These are phyloP conservation scores for Metschnikowia corniflorae DNA, from an alignment of 805 yeast species.

Conservation along the genomic window DNA sequence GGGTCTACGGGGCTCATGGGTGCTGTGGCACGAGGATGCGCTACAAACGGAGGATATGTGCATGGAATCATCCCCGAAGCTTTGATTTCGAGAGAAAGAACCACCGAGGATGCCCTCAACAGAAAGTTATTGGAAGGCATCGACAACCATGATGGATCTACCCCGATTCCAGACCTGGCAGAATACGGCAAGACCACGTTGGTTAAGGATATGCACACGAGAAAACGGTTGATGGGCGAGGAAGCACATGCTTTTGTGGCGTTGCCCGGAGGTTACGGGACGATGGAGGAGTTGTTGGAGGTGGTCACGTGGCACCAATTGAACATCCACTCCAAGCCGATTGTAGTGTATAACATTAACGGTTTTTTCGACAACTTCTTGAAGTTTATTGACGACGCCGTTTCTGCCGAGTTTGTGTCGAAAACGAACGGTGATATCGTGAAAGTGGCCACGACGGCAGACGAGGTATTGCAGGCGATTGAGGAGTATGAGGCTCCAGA, in stretches of 20 bases:
- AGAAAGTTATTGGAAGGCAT: conserved; percentile 48
- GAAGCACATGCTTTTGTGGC: conserved; percentile 87
- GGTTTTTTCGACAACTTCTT: conserved; percentile 77
- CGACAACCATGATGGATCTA: conserved; percentile 60
- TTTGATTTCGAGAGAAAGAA: conserved; percentile 66
- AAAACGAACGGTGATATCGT: conserved; percentile 63
- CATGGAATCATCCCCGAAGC: conserved; percentile 89
- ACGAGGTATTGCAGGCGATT: conserved; percentile 62
- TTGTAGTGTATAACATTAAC: conserved; percentile 69
- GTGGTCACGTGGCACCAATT: conserved; percentile 88
- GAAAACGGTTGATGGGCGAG: conserved; percentile 81
- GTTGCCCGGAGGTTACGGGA: conserved; percentile 90
- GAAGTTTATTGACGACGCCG: conserved; percentile 56
- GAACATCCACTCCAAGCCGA: conserved; percentile 80
- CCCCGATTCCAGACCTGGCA: conserved; percentile 57
- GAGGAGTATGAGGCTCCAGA: conserved; percentile 62
- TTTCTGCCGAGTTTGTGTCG: conserved; percentile 64
- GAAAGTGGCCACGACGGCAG: conserved; percentile 62
- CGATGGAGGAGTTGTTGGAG: conserved; percentile 86
- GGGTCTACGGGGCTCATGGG: conserved; percentile 88
- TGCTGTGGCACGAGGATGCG: conserved; percentile 61
- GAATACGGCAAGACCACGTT: conserved; percentile 75
- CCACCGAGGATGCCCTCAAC: conserved; percentile 42
- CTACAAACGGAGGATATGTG: conserved; percentile 59
- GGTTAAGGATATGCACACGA: conserved; percentile 85